These are phyloP conservation scores for Saccharomycopsis crataegensis DNA, from an alignment of 1,139 yeast species.

Conservation along the genomic window DNA sequence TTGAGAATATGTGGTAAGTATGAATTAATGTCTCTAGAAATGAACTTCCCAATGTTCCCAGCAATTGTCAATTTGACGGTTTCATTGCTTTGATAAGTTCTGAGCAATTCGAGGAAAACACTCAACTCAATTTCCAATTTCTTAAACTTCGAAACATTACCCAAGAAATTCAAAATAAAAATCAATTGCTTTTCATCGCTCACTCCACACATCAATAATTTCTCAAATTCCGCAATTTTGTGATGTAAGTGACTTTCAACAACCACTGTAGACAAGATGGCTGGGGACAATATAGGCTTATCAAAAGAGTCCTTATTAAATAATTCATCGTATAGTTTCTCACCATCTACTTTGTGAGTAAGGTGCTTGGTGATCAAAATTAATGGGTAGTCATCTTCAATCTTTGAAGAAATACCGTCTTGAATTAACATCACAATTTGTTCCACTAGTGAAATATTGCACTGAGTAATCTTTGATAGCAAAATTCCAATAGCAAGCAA, in stretches of 20 bases:
- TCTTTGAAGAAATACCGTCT: not conserved
- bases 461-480: conserved; percentile 1
- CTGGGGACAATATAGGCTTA: conserved; percentile 4
- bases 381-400: conserved; percentile 5
- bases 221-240: conserved; percentile 9
- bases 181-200: conserved; percentile 22
- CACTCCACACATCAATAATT: conserved; percentile 2
- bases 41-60: conserved; percentile 45
- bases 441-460: conserved; percentile 16
- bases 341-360: conserved; percentile 14
- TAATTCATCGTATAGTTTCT: conserved; percentile 12
- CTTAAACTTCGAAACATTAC: conserved; percentile 36
- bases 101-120: conserved; percentile 30
- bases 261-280: conserved; percentile 10
- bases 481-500: conserved; percentile 9
- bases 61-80: conserved; percentile 41
- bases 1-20: conserved; percentile 32
- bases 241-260: conserved; percentile 7
- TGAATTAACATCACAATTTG: conserved; percentile 11
- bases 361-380: conserved; percentile 2
- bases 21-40: conserved; percentile 32
- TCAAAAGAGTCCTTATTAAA: not conserved
- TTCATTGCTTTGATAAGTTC: conserved; percentile 29
- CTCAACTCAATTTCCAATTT: conserved; percentile 28
- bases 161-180: conserved; percentile 35